These are phyloP conservation scores for Helotiales sp. DNA, from an alignment of 2,329 filamentous ascomycete species.

Conservation along the genomic window DNA sequence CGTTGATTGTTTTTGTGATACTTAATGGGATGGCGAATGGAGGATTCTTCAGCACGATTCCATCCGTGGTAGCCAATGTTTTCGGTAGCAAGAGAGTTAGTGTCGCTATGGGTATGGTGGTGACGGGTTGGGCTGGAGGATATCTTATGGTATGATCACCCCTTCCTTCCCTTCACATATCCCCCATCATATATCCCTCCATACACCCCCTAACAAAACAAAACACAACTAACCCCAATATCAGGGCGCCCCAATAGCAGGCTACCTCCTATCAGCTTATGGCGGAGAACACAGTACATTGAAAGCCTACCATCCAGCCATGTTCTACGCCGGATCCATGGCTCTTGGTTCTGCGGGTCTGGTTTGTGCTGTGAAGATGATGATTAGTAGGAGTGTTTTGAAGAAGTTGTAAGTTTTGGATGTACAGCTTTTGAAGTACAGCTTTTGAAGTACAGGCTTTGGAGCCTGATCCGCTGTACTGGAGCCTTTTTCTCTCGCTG, in stretches of 20 bases:
- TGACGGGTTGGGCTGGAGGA: slow-evolving; percentile 60
- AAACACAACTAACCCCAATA: not conserved
- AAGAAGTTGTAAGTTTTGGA: slow-evolving; percentile 39
- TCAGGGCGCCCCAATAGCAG: slow-evolving; percentile 58
- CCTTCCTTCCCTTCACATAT: not conserved
- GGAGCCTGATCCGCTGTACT: too few species aligned
- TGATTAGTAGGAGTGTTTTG: slow-evolving; percentile 40
- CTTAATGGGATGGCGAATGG: slow-evolving; percentile 62
- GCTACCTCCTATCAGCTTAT: slow-evolving; percentile 56
- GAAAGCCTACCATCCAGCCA: slow-evolving; percentile 57
- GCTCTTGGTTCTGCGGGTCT: slow-evolving; percentile 46
- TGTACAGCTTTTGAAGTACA: too few species aligned
- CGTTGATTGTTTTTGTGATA: slow-evolving; percentile 56
- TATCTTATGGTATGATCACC: slow-evolving; percentile 54
- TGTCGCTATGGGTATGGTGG: slow-evolving; percentile 61
- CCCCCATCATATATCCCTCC: too few species aligned
- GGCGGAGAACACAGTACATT: slow-evolving; percentile 51
- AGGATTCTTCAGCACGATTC: slow-evolving; percentile 64
- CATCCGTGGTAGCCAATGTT: slow-evolving; percentile 59
- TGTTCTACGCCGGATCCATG: slow-evolving; percentile 60
- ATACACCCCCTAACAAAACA: too few species aligned
- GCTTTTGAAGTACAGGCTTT: too few species aligned
- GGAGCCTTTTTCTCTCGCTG: too few species aligned
- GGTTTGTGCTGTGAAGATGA: slow-evolving; percentile 45
- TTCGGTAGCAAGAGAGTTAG: slow-evolving; percentile 56